A percentile compares a stretch with the other conserved stretches of the same genome.
Evolutionary conservation across 192 early-diverging fungal genomes (phyloP).

Genomic region (Piromyces sp.): DNA sequence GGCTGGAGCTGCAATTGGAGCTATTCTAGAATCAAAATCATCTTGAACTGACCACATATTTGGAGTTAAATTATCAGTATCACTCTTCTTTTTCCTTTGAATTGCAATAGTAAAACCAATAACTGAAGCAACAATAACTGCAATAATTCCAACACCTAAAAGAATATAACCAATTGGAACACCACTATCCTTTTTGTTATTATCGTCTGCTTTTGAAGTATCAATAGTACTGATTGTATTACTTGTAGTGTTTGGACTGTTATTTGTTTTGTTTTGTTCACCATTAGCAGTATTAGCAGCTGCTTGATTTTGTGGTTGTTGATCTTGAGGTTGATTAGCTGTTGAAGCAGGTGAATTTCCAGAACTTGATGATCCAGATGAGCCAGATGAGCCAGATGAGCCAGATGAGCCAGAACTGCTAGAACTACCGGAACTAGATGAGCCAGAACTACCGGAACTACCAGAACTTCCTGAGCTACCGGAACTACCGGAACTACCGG

Average conservation of each 20-base stretch:
- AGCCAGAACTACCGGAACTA: too few species aligned
- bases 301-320: not conserved
- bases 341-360: too few species aligned
- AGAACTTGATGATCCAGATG: too few species aligned
- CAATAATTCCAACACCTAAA: not conserved
- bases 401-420: too few species aligned
- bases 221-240: not conserved
- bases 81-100: not conserved
- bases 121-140: not conserved
- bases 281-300: not conserved
- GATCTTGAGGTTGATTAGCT: not conserved
- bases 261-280: not conserved
- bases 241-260: not conserved
- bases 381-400: too few species aligned
- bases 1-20: not conserved
- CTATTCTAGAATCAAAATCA: not conserved
- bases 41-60: not conserved
- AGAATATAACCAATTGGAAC: not conserved
- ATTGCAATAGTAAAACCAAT: not conserved
- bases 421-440: too few species aligned
- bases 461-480: too few species aligned
- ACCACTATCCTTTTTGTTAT: not conserved
- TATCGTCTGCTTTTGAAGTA: not conserved
- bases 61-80: not conserved
- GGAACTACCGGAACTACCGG: too few species aligned